Base-by-base conservation (phyloP, 768 basidiomycete species). In the Neoboletus brunneissimus region DNA sequence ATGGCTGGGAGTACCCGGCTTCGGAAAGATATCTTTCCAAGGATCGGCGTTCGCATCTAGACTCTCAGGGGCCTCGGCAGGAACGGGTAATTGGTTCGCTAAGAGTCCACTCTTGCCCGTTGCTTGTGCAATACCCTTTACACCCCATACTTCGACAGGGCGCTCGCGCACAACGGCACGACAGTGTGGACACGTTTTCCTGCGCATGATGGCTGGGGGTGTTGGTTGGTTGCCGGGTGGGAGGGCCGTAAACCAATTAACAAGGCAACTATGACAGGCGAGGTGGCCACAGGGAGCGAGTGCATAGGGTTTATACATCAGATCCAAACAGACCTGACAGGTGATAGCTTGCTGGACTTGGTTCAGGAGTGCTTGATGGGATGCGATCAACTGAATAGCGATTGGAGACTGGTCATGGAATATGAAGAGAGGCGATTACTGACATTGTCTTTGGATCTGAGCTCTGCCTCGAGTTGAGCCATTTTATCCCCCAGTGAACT, bases 291-390 rank as follows among this genome's bases (percentile, higher is more conserved):
- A 91, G 1, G 89, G 88, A 0, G 86, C 79, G 20, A 90, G 81
- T 0, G 88, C 84, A 59, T 82, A 91, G 0, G 90, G 89, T 59
- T 81, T 82, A 67, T 87, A 77, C 68, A 92, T 76, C 23, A 88
- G 73, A 62, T 90, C 88, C 27, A 91, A 75, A 65, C 90, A 92
- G 58, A 92, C 86, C 68, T 91, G 87, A 57, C 90, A 92, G 13
- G 83, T 87, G 25, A 89, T 69, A 0, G 85, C 79, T 58, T 87
- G 83, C 10, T 84, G 82, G 42, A 89, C 62, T 54, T 82, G 75
- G 4, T 68, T 67, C n/a, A 88, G 61, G 23, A 84, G 72, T 10
- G 73, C 62, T 72, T 85, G 77, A 59, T 90, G 84, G 57, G 76
- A 75, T 22, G 73, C 62, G 40, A 88, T 71, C 54, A 82, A 69